phyloP scores from a whole-genome alignment of 208 protist species.

The Trypanosoma mega region DNA sequence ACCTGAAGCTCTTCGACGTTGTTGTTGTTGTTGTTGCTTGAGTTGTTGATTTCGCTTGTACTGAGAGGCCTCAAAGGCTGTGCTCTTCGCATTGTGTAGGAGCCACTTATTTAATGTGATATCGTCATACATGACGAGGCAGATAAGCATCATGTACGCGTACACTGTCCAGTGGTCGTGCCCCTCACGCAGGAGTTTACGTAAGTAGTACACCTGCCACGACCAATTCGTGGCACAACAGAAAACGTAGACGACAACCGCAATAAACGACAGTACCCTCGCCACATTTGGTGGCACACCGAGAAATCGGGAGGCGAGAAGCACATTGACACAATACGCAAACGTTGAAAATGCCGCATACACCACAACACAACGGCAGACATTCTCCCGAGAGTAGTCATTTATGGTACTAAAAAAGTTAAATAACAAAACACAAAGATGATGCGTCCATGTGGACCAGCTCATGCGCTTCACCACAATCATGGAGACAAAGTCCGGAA shows the following conservation, averaged over 20 bases:
- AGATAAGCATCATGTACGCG: slow-evolving; percentile 78
- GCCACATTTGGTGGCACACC: slow-evolving; percentile 54
- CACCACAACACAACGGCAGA: slow-evolving; percentile 89
- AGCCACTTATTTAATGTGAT: slow-evolving; percentile 75
- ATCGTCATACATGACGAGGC: slow-evolving; percentile 88
- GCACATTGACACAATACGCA: slow-evolving; percentile 91
- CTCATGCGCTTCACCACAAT: slow-evolving; percentile 89
- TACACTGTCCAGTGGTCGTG: slow-evolving; percentile 84
- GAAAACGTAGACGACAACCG: slow-evolving; percentile 80
- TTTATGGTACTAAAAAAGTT: slow-evolving; percentile 91
- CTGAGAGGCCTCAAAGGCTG: slow-evolving; percentile 57
- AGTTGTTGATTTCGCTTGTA: slow-evolving; percentile 27
- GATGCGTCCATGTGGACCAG: slow-evolving; percentile 89
- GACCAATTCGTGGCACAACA: slow-evolving; percentile 88
- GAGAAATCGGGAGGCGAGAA: slow-evolving; percentile 91
- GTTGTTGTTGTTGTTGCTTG: slow-evolving; percentile 20
- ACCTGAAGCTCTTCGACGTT: too few species aligned
- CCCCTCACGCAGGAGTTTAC: slow-evolving; percentile 51
- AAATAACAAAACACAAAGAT: slow-evolving; percentile 87
- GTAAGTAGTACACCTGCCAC: slow-evolving; percentile 90
- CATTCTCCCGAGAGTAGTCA: slow-evolving; percentile 86
- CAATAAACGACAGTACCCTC: slow-evolving; percentile 69
- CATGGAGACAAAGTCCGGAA: slow-evolving; percentile 92
- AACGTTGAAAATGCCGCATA: slow-evolving; percentile 92
- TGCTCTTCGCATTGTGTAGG: slow-evolving; percentile 70